phyloP scores from a whole-genome alignment of 306 rosid genomes.

The Fragaria ananassa region DNA sequence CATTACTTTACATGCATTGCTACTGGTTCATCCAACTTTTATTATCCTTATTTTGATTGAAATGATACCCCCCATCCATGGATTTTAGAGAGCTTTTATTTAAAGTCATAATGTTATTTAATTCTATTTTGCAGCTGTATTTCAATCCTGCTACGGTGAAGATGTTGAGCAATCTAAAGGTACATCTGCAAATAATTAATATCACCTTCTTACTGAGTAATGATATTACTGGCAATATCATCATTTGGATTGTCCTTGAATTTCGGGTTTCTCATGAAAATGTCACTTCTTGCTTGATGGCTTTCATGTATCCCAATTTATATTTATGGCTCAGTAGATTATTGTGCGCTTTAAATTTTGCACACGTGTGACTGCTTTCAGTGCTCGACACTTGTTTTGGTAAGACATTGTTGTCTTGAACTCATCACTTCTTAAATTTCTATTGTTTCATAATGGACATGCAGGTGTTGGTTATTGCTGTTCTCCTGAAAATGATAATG shows the following conservation, averaged over 20 bases:
- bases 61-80: background rate
- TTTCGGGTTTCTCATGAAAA: slow-evolving; percentile 15
- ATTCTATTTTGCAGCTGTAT: slow-evolving; percentile 69
- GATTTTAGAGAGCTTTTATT: background rate
- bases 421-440: slow-evolving; percentile 7
- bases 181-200: slow-evolving; percentile 33
- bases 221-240: slow-evolving; percentile 13
- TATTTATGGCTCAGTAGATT: background rate
- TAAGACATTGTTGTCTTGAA: background rate
- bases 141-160: slow-evolving; percentile 99
- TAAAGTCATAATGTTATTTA: background rate
- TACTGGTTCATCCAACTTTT: slow-evolving; percentile 12
- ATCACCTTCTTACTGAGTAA: slow-evolving; percentile 9
- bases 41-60: background rate
- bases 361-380: background rate
- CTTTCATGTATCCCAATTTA: background rate
- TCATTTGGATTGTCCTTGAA: slow-evolving; percentile 15
- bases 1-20: background rate
- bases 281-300: background rate
- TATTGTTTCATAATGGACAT: slow-evolving; percentile 28
- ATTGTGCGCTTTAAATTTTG: background rate
- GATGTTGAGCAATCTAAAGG: slow-evolving; percentile 99
- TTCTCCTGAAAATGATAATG: slow-evolving; percentile 88
- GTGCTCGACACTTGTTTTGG: background rate
- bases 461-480: slow-evolving; percentile 99